Percentiles rank a stretch among this genome's conserved stretches.
Conservation (phyloP, 1,139 yeast genomes). For the Blastobotrys indianensis region DNA sequence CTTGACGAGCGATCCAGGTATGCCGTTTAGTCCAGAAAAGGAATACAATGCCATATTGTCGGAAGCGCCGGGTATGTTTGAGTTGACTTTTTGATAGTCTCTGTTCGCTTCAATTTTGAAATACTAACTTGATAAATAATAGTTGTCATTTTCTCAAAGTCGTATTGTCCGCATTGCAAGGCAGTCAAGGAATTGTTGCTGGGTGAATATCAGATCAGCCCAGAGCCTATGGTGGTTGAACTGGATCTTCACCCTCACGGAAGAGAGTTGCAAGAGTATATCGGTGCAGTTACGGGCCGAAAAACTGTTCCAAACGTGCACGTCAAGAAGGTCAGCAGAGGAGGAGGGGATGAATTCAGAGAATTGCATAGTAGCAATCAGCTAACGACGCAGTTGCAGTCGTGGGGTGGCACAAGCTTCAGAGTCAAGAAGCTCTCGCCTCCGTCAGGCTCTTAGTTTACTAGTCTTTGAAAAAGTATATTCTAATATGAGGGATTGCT, state of each 20-base stretch:
- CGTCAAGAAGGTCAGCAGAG: slow-evolving; percentile 80
- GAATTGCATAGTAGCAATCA: slow-evolving; percentile 53
- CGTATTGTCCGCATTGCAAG: slow-evolving; percentile 63
- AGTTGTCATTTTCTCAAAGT: slow-evolving; percentile 39
- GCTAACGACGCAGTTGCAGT: slow-evolving; percentile 44
- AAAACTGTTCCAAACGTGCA: slow-evolving; percentile 89
- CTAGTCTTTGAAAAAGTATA: background rate
- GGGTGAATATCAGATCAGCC: slow-evolving; percentile 63
- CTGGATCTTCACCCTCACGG: slow-evolving; percentile 74
- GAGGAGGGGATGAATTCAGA: slow-evolving; percentile 82
- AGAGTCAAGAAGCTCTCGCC: slow-evolving; percentile 49
- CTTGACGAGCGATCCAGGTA: slow-evolving; percentile 29
- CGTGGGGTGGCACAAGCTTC: slow-evolving; percentile 60
- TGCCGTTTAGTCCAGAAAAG: slow-evolving; percentile 51
- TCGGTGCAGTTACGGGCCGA: slow-evolving; percentile 75
- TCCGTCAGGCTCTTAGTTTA: slow-evolving; percentile 31
- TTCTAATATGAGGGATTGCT: background rate
- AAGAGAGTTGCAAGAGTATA: slow-evolving; percentile 67
- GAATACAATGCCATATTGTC: slow-evolving; percentile 55
- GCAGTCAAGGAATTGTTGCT: slow-evolving; percentile 59
- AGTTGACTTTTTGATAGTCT: background rate
- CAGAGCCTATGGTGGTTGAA: slow-evolving; percentile 70
- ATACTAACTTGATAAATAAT: background rate
- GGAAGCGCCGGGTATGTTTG: slow-evolving; percentile 50
- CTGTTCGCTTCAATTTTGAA: background rate